Evolutionary conservation across 148 eudicot genomes (phyloP).

Genomic region (Amaranthus hypochondriacus): DNA sequence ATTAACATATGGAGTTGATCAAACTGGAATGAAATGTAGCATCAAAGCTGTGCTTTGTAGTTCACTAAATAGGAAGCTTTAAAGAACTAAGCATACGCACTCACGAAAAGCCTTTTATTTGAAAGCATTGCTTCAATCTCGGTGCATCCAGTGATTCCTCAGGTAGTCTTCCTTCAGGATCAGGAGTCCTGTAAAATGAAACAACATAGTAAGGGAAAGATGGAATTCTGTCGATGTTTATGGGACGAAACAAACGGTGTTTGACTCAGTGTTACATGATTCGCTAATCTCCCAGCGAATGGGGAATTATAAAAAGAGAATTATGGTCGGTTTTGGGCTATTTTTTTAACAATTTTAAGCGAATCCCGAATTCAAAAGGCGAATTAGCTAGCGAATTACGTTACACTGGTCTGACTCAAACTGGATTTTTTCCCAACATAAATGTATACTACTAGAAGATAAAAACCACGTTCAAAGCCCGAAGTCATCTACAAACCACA

Average conservation of each 20-base stretch:
- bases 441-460: background rate
- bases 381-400: too few species aligned
- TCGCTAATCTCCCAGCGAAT: too few species aligned
- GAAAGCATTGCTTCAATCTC: constrained; percentile 59
- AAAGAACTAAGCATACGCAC: constrained; percentile 27
- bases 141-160: constrained; percentile 78
- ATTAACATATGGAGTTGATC: too few species aligned
- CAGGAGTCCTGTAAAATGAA: constrained; percentile 55
- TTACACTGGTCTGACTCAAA: background rate
- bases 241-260: background rate
- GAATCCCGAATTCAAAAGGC: too few species aligned
- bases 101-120: constrained; percentile 91
- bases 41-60: background rate
- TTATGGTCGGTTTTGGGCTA: too few species aligned
- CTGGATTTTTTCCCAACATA: background rate
- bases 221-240: background rate
- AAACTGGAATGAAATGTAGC: too few species aligned
- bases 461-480: background rate
- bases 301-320: too few species aligned
- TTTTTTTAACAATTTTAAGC: too few species aligned
- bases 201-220: background rate
- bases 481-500: background rate
- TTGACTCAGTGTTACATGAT: background rate
- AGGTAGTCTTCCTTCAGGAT: constrained; percentile 87
- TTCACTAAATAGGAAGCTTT: background rate